Evolutionary conservation across 2,329 filamentous ascomycete species (phyloP).

Genomic region (Polytolypa hystricis): DNA sequence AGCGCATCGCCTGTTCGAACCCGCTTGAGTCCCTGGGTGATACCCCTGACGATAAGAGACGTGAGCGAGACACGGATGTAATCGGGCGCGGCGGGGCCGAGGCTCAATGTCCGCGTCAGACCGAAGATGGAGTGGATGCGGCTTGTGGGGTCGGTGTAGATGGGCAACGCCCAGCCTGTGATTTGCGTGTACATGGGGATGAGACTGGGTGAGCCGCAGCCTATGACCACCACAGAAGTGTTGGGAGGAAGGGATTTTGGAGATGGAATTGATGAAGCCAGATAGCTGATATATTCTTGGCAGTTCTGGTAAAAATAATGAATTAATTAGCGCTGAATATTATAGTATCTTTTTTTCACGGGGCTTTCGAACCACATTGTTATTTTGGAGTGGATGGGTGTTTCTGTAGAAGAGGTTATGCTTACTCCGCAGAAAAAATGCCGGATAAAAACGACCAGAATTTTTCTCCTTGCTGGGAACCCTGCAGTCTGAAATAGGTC

Average conservation of each 20-base stretch:
- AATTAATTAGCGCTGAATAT: slow-evolving; percentile 7
- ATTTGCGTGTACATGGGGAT: slow-evolving; percentile 55
- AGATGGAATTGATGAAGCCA: slow-evolving; percentile 47
- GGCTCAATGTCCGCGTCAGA: slow-evolving; percentile 53
- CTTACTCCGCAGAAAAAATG: slow-evolving; percentile 73
- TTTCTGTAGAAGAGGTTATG: slow-evolving; percentile 14
- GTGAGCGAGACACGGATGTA: slow-evolving; percentile 50
- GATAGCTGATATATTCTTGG: slow-evolving; percentile 58
- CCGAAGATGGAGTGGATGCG: slow-evolving; percentile 56
- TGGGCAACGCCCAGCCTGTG: slow-evolving; percentile 57
- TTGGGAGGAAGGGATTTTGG: slow-evolving; percentile 37
- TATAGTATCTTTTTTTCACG: neutral
- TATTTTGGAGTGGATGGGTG: too few species aligned
- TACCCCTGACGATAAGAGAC: slow-evolving; percentile 36
- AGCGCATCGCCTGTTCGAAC: slow-evolving; percentile 47
- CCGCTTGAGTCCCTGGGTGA: slow-evolving; percentile 49
- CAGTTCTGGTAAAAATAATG: slow-evolving; percentile 46
- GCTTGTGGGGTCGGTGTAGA: slow-evolving; percentile 63
- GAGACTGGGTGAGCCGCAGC: slow-evolving; percentile 58
- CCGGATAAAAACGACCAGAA: slow-evolving; percentile 62
- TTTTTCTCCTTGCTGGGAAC: slow-evolving; percentile 33
- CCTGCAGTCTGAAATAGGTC: slow-evolving; percentile 40
- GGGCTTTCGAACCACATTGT: neutral
- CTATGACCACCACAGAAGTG: slow-evolving; percentile 58
- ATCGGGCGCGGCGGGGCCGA: slow-evolving; percentile 48